phyloP scores from a whole-genome alignment of 176 grass and related monocot species.

The Oropetium thomaeum region DNA sequence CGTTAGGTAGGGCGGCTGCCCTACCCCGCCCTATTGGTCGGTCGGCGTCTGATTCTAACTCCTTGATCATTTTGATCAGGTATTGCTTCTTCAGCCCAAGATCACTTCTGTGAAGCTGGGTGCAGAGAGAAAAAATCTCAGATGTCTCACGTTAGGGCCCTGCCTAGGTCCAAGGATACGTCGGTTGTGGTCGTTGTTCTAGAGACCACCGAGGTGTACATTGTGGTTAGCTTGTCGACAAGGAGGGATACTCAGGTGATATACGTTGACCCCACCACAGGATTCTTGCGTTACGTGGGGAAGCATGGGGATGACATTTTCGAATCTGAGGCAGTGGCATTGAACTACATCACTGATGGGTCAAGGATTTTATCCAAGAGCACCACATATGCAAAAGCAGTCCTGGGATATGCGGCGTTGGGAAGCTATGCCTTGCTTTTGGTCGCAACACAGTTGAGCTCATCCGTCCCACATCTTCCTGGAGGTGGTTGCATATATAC shows the following conservation, averaged over 20 bases:
- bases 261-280: slow-evolving; percentile 85
- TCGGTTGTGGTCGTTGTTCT: slow-evolving; percentile 60
- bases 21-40: too few species aligned
- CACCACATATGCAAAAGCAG: slow-evolving; percentile 56
- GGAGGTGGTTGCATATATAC: slow-evolving; percentile 81
- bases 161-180: slow-evolving; percentile 38
- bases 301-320: slow-evolving; percentile 73
- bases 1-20: too few species aligned
- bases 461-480: slow-evolving; percentile 58
- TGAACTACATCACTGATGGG: slow-evolving; percentile 73
- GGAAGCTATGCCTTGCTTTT: slow-evolving; percentile 74
- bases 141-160: slow-evolving; percentile 5
- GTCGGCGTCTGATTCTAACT: neutral
- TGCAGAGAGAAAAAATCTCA: neutral
- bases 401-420: slow-evolving; percentile 71
- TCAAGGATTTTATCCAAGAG: slow-evolving; percentile 71
- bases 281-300: slow-evolving; percentile 53
- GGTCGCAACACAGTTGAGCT: slow-evolving; percentile 68
- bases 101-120: neutral
- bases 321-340: slow-evolving; percentile 62
- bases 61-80: neutral
- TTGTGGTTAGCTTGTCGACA: slow-evolving; percentile 74
- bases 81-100: neutral
- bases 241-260: slow-evolving; percentile 65
- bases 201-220: slow-evolving; percentile 71